Evolutionary conservation across 78 protist genomes (phyloP).

Genomic region (Cavenderia fasciculata): DNA sequence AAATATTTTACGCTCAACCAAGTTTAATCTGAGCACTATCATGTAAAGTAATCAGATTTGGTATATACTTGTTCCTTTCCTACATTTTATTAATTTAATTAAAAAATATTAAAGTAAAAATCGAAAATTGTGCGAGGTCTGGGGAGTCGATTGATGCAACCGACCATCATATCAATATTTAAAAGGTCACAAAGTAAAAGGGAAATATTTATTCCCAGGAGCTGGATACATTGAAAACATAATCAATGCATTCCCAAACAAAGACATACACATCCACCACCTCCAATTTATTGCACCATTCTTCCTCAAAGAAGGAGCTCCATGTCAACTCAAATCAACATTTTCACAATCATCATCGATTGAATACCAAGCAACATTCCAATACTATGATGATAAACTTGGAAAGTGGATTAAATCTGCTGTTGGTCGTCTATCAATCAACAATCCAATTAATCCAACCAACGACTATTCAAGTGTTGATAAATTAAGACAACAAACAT

Average conservation of each 20-base stretch:
- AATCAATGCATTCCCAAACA: background rate
- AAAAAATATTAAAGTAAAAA: too few species aligned
- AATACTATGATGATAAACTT: conserved; percentile 24
- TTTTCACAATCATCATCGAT: background rate
- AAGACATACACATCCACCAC: conserved; percentile 10
- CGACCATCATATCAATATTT: conserved; percentile 2
- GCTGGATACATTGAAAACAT: conserved; percentile 32
- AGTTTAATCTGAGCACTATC: too few species aligned
- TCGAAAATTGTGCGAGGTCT: too few species aligned
- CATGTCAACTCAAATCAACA: conserved; percentile 11
- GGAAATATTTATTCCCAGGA: conserved; percentile 38
- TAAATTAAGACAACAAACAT: too few species aligned
- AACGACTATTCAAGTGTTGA: too few species aligned
- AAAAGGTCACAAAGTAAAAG: conserved; percentile 41
- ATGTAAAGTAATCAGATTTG: too few species aligned
- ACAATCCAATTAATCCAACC: too few species aligned
- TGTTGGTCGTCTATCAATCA: conserved; percentile 41
- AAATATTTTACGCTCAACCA: too few species aligned
- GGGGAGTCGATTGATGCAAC: too few species aligned
- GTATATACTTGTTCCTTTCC: too few species aligned
- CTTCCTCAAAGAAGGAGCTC: background rate
- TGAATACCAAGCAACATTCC: background rate
- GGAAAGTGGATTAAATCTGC: conserved; percentile 42
- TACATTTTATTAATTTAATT: too few species aligned
- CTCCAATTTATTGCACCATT: conserved; percentile 16